These are phyloP conservation scores for Xylaria palmicola DNA, from an alignment of 495 filamentous ascomycete species.

Conservation along the genomic window DNA sequence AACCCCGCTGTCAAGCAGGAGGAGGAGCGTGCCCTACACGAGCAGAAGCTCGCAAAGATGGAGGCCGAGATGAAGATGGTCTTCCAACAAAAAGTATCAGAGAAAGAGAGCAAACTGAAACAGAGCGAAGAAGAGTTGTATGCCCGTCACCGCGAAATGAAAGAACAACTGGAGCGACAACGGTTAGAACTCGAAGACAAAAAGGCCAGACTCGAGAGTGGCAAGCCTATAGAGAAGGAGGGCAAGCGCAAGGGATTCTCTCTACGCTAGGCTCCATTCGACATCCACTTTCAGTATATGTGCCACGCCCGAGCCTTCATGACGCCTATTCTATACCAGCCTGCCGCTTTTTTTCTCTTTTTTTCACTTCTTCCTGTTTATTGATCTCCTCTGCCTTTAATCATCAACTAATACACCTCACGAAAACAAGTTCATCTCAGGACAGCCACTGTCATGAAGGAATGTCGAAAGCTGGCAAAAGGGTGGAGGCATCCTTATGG, in stretches of 20 bases:
- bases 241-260: conserved; percentile 97
- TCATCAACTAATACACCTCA: conserved; percentile 44
- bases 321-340: conserved; percentile 52
- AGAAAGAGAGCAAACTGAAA: conserved; percentile 99
- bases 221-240: conserved; percentile 94
- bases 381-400: conserved; percentile 46
- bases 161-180: conserved; percentile 96
- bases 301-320: conserved; percentile 45
- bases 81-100: conserved; percentile 99
- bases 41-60: conserved; percentile 99
- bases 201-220: conserved; percentile 89
- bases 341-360: conserved; percentile 35
- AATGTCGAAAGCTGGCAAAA: conserved; percentile 21
- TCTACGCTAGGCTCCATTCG: conserved; percentile 65
- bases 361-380: conserved; percentile 46
- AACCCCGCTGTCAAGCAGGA: conserved; percentile 99
- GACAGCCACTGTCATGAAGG: conserved; percentile 1
- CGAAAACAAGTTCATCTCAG: conserved; percentile 20
- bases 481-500: conserved; percentile 7
- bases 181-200: conserved; percentile 94
- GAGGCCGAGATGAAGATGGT: conserved; percentile 99
- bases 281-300: conserved; percentile 37
- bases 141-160: conserved; percentile 97
- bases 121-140: conserved; percentile 99
- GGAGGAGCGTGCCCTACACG: conserved; percentile 94